Evolutionary conservation across 2,329 filamentous ascomycete genomes (phyloP).

Genomic region (Fusarium buharicum): DNA sequence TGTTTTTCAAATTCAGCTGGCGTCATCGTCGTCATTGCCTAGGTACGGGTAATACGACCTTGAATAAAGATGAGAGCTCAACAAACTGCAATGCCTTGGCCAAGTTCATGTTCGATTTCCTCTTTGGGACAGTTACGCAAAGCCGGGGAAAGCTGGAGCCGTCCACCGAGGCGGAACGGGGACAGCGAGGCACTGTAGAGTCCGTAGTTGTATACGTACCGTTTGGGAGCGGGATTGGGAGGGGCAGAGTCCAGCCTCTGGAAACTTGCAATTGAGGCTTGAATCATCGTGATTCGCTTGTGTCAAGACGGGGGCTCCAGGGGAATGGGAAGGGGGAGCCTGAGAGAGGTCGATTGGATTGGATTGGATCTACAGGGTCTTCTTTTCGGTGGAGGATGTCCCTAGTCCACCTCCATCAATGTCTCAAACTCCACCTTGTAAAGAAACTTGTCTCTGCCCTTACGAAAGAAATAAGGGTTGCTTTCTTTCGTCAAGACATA

Average conservation of each 20-base stretch:
- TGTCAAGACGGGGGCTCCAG: conserved; percentile 19
- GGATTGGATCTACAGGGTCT: conserved; percentile 44
- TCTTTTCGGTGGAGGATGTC: conserved; percentile 30
- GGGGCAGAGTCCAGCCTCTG: conserved; percentile 6
- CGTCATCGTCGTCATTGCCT: conserved; percentile 20
- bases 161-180: conserved; percentile 18
- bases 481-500: conserved; percentile 6
- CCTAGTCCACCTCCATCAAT: conserved; percentile 26
- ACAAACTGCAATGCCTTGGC: too few relatives aligned
- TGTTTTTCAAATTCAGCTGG: conserved; percentile 9
- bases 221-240: background rate
- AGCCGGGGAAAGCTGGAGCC: conserved; percentile 33
- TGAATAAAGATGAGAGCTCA: conserved; percentile 12
- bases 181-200: background rate
- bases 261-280: conserved; percentile 30
- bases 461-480: conserved; percentile 4
- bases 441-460: conserved; percentile 7
- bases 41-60: conserved; percentile 16
- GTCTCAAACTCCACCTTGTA: conserved; percentile 33
- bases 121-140: conserved; percentile 31
- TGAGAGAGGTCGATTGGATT: conserved; percentile 36
- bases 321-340: conserved; percentile 32
- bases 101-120: conserved; percentile 25
- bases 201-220: conserved; percentile 7
- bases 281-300: conserved; percentile 27